Evolutionary conservation across 169 alveolate genomes (phyloP), one percentile per base, ranked within the genome.

Genomic region (Theileria sp.): DNA sequence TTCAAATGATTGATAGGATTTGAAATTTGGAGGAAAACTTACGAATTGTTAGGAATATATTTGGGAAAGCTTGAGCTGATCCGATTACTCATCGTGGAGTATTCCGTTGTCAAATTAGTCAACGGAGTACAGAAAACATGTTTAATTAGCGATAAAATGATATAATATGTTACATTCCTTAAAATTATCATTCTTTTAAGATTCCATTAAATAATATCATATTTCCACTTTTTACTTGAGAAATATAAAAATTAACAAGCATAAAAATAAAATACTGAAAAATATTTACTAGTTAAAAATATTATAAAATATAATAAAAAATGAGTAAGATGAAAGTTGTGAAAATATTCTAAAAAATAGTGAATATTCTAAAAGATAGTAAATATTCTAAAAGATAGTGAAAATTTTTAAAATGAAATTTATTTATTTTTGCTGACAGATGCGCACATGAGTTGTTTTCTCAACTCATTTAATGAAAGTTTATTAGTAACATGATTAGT

Each of bases 381-480:
- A 26, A 23, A 3, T 21, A 36, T 28, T 19, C 1, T n/a, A 21
- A 23, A 69, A 69, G 19, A 19, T 69, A 32, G 34, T 17, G 44
- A 69, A 23, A n/a, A n/a, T n/a, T 10, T 23, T 69, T 25, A 17
- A 13, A 25, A 30, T 51, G 38, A 50, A 72, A 32, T 32, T 71
- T 38, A 21, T n/a, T 12, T 12, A 4, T 23, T 36, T 21, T 38
- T 60, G 15, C 62, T 23, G 4, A 79, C 51, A 4, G 82, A 74
- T 2, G 78, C 83, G 58, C 54, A 26, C 36, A 62, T 30, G 21
- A 83, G 78, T 15, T 75, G 80, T 44, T 77, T 80, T 26, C 89
- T 36, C 23, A 83, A 81, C 62, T 83, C 89, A 30, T 44, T 83
- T n/a, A 83, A 38, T 28, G 89, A 77, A 21, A 83, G 73, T 21